These are phyloP conservation scores for Eimeria acervulina DNA, from an alignment of 169 alveolate genomes.

Conservation along the genomic window DNA sequence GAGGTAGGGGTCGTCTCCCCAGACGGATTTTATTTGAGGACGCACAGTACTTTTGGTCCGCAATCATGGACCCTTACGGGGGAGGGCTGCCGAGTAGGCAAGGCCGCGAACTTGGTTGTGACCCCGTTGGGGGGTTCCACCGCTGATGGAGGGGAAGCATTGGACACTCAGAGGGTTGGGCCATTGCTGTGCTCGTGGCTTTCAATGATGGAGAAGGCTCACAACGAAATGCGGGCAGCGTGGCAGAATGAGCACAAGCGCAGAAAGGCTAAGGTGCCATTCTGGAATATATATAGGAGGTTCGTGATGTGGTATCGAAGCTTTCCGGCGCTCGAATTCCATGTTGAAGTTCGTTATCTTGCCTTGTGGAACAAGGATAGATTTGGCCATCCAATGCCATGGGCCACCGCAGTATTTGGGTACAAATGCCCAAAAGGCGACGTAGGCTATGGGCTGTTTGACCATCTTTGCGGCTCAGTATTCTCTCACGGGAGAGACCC, in stretches of 20 bases:
- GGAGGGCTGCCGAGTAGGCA: conserved; percentile 57
- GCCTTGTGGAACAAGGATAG: conserved; percentile 76
- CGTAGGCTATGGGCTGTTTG: conserved; percentile 40
- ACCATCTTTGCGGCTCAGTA: conserved; percentile 6
- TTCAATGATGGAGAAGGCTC: conserved; percentile 23
- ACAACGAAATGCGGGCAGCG: neutral
- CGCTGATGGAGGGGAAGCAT: conserved; percentile 23
- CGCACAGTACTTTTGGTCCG: neutral
- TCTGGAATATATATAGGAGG: conserved; percentile 9
- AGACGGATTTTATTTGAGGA: neutral
- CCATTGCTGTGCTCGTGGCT: conserved; percentile 75
- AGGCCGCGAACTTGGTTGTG: conserved; percentile 49
- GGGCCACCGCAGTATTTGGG: conserved; percentile 51
- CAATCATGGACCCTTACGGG: conserved; percentile 8
- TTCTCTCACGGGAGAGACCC: conserved; percentile 5
- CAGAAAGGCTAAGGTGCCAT: neutral
- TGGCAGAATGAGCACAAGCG: conserved; percentile 44
- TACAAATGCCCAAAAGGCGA: conserved; percentile 24
- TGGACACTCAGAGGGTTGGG: conserved; percentile 48
- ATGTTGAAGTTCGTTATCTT: neutral
- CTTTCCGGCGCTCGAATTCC: conserved; percentile 53
- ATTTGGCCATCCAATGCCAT: conserved; percentile 72
- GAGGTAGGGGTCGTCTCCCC: conserved; percentile 35
- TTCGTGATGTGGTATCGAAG: neutral
- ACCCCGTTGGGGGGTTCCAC: conserved; percentile 47